These are phyloP conservation scores for Leptographium lundbergii DNA, from an alignment of 2,329 filamentous ascomycete genomes.

Conservation along the genomic window DNA sequence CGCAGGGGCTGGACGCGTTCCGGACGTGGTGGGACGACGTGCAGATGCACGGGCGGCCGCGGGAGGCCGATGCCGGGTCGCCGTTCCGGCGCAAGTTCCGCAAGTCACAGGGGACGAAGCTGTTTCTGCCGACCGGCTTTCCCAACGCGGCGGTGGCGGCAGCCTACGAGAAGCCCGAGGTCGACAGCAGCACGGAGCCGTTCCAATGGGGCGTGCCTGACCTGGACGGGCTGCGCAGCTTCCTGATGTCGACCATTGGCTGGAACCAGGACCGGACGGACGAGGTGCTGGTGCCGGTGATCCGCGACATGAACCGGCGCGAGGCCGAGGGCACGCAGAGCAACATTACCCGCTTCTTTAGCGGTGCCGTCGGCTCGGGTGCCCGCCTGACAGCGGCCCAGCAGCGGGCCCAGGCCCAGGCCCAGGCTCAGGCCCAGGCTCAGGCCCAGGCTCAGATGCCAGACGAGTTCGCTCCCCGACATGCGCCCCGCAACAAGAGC, in stretches of 20 bases:
- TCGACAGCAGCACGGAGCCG: constrained; percentile 61
- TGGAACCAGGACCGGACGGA: constrained; percentile 89
- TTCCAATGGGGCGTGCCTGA: constrained; percentile 98
- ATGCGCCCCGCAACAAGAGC: constrained; percentile 12
- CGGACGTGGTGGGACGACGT: constrained; percentile 77
- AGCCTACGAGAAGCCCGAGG: constrained; percentile 77
- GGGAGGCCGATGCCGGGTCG: constrained; percentile 45
- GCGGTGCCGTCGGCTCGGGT: constrained; percentile 43
- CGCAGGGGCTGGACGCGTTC: constrained; percentile 56
- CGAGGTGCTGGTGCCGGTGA: constrained; percentile 89
- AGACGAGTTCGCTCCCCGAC: constrained; percentile 17
- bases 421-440: neutral
- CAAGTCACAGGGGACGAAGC: constrained; percentile 62
- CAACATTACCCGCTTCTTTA: constrained; percentile 91
- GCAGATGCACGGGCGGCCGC: constrained; percentile 53
- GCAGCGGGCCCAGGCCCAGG: constrained; percentile 3
- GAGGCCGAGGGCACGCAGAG: constrained; percentile 84
- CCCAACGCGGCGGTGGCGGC: constrained; percentile 66
- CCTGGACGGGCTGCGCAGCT: constrained; percentile 68
- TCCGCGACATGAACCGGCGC: constrained; percentile 85
- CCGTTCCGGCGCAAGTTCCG: constrained; percentile 79
- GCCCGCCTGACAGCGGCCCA: constrained; percentile 8
- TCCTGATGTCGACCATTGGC: constrained; percentile 83
- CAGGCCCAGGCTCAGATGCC: constrained; percentile 4
- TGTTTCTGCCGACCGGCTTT: constrained; percentile 74